Conservation (phyloP, 495 filamentous ascomycete genomes). For the Talaromyces ruber region DNA sequence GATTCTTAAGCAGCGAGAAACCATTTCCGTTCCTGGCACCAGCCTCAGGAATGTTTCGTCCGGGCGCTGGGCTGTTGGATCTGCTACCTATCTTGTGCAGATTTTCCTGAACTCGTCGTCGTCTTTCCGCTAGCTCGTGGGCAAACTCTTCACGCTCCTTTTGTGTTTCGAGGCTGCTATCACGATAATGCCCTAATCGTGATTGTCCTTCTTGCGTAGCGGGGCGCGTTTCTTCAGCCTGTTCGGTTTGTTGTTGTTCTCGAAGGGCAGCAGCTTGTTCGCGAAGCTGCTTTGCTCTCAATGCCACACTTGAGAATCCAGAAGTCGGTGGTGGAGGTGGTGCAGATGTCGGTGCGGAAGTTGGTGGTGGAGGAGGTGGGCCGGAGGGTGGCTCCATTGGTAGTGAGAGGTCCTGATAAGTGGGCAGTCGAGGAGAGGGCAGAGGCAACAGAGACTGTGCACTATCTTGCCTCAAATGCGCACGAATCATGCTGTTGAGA, state of each 20-base stretch:
- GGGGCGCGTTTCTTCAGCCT: background rate
- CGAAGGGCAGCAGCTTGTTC: conserved; percentile 20
- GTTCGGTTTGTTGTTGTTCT: conserved; percentile 14
- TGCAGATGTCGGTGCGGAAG: background rate
- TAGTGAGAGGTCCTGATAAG: background rate
- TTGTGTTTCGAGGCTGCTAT: conserved; percentile 51
- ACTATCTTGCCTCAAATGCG: conserved; percentile 80
- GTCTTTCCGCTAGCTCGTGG: conserved; percentile 67
- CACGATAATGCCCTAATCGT: conserved; percentile 34
- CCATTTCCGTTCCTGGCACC: conserved; percentile 43
- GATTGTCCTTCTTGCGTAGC: conserved; percentile 15
- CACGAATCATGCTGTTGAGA: conserved; percentile 72
- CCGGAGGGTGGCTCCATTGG: background rate
- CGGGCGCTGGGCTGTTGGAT: conserved; percentile 39
- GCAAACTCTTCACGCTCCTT: conserved; percentile 70
- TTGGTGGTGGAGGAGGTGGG: background rate
- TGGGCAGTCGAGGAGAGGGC: conserved; percentile 27
- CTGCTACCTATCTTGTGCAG: conserved; percentile 57
- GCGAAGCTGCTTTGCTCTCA: conserved; percentile 20
- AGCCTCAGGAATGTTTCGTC: conserved; percentile 37
- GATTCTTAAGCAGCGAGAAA: conserved; percentile 60
- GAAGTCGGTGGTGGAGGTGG: background rate
- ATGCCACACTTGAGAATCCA: conserved; percentile 11
- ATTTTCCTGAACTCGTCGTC: conserved; percentile 72
- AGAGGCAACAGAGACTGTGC: conserved; percentile 66